A percentile compares a stretch with the other conserved stretches of the same genome.
phyloP scores from a whole-genome alignment of 768 basidiomycete species.

The Saitozyma podzolica region DNA sequence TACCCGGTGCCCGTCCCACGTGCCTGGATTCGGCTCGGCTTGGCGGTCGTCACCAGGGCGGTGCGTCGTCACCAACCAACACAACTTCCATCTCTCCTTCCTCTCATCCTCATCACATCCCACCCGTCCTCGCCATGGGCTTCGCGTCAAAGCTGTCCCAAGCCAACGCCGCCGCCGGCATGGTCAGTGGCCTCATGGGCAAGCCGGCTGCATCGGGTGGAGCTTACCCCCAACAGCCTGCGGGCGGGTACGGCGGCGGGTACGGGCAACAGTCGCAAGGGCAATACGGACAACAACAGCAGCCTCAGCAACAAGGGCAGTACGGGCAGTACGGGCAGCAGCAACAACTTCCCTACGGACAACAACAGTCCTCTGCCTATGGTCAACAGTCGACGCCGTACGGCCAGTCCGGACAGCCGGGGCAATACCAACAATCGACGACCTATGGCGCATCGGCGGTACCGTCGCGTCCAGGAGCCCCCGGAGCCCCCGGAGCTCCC shows the following conservation, averaged over 20 bases:
- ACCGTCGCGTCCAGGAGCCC: constrained; percentile 8
- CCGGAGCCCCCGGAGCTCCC: constrained; percentile 6
- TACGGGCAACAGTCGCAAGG: constrained; percentile 16
- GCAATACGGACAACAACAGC: constrained; percentile 21
- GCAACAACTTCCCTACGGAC: constrained; percentile 10
- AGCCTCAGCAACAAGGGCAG: constrained; percentile 1
- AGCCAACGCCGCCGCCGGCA: constrained; percentile 19
- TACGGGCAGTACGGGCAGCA: constrained; percentile 27
- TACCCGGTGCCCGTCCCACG: too few species aligned
- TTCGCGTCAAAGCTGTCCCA: constrained; percentile 31
- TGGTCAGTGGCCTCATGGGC: constrained; percentile 13
- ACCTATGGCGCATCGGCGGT: neutral
- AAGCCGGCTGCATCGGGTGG: constrained; percentile 13
- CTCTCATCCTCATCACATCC: too few species aligned
- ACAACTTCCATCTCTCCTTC: too few species aligned
- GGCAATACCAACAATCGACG: constrained; percentile 19
- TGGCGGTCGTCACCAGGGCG: too few species aligned
- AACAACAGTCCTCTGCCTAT: constrained; percentile 2
- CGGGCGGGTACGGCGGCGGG: neutral
- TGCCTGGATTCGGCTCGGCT: too few species aligned
- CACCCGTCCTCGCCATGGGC: constrained; percentile 12
- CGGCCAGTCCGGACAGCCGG: constrained; percentile 10
- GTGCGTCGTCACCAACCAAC: too few species aligned
- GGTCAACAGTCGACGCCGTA: constrained; percentile 8
- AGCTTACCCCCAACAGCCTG: constrained; percentile 1